Evolutionary conservation across 495 filamentous ascomycete genomes (phyloP), one percentile per base, ranked within the genome.

Genomic region (Xylaria nigripes): DNA sequence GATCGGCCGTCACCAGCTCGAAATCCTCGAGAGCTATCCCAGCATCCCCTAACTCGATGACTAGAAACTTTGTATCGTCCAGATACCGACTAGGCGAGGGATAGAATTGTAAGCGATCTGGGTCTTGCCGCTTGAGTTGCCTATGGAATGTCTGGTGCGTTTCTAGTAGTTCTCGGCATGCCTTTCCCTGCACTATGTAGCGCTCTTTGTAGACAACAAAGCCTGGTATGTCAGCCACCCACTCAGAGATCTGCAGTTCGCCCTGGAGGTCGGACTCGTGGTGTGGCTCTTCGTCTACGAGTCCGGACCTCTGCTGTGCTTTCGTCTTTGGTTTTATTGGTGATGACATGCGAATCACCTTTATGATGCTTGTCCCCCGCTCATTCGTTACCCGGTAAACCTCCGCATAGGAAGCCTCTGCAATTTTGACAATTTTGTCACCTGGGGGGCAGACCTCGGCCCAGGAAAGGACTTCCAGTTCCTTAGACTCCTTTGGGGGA

Each of bases 161-260:
- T 30, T 77, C 70, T 24, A 83, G 72, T 45, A 93, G 81, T 0
- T 73, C 68, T 25, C 72, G 68, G 8, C 85, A 79, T 9, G 87
- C 82, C 16, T 78, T 78, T 0, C 90, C 90, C 59, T 82, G 71
- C 0, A 95, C 73, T 7, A 96, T 73, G 43, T 86, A 83, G 6
- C 86, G 79, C 42, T 86, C 84, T 61, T 90, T 82, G 71, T 92
- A 92, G n/a, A 84, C 77, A n/a, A 89, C 87, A 67, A 94, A 96
- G n/a, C 90, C 90, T 1, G 89, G 88, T 41, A 92, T 82, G 16
- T 81, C 79, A 44, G 86, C 82, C 21, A 96, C 78, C 51, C 79
- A 83, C 52, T 89, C 83, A 18, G 91, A 82, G 51, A 93, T 85
- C 50, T 76, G 76, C 19, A 92, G 73, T 64, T 96, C 90, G 0